These are phyloP conservation scores for Debaryomyces sp. DNA, from an alignment of 1,139 yeast genomes.

Conservation along the genomic window DNA sequence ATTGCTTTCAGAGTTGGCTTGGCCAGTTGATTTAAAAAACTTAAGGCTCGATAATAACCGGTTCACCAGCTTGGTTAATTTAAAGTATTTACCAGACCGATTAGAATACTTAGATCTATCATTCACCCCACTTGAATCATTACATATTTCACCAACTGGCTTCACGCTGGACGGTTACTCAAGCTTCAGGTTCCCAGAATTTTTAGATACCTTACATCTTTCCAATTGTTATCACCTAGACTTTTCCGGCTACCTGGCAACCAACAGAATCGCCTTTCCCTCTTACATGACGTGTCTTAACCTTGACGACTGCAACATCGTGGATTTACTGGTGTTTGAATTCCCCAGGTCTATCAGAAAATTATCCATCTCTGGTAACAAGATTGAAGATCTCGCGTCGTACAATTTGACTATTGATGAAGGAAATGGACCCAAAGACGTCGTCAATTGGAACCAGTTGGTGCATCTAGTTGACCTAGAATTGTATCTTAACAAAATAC, in stretches of 20 bases:
- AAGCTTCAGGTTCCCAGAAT: conserved; percentile 25
- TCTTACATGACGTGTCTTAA: conserved; percentile 10
- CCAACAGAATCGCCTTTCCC: conserved; percentile 12
- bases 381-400: conserved; percentile 10
- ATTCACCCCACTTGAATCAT: conserved; percentile 13
- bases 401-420: conserved; percentile 7
- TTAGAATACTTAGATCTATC: conserved; percentile 26
- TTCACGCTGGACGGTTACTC: not conserved
- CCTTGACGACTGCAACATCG: conserved; percentile 24
- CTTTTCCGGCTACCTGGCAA: conserved; percentile 1
- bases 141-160: conserved; percentile 8
- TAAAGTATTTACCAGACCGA: conserved; percentile 24
- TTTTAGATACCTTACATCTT: conserved; percentile 24
- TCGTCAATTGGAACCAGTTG: conserved; percentile 27
- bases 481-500: conserved; percentile 25
- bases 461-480: conserved; percentile 26
- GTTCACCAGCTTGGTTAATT: conserved; percentile 20
- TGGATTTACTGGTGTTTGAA: conserved; percentile 19
- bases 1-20: conserved; percentile 19
- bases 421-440: conserved; percentile 5
- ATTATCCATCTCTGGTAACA: conserved; percentile 27
- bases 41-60: conserved; percentile 30
- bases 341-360: conserved; percentile 26
- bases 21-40: conserved; percentile 29
- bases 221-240: conserved; percentile 14